A percentile compares a stretch with the other conserved stretches of the same genome.
Evolutionary conservation across 1,284 basidiomycete species (phyloP).

Genomic region (Heterobasidion annosum): DNA sequence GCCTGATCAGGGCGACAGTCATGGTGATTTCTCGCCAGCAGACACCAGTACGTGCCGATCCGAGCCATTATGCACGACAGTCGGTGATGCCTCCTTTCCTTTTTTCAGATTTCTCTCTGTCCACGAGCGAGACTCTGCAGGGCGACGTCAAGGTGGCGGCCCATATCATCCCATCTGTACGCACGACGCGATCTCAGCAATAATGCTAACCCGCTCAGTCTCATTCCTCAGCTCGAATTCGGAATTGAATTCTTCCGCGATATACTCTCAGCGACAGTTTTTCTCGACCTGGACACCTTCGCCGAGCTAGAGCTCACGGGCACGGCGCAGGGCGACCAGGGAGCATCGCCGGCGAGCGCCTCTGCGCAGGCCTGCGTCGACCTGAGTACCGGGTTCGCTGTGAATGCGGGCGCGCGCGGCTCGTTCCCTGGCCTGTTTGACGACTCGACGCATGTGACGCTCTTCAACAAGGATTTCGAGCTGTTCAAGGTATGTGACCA

Average conservation of each 20-base stretch:
- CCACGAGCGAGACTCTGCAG: slow-evolving; percentile 26
- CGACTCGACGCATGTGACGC: slow-evolving; percentile 13
- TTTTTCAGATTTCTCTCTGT: slow-evolving; percentile 27
- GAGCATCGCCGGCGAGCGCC: not conserved
- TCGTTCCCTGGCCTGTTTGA: slow-evolving; percentile 20
- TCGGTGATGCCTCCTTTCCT: no score
- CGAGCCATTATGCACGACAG: no score
- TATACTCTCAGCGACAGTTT: slow-evolving; percentile 23
- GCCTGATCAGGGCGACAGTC: slow-evolving; percentile 12
- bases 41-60: slow-evolving; percentile 1
- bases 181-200: no score
- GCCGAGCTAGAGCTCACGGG: not conserved
- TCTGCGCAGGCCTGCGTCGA: slow-evolving; percentile 17
- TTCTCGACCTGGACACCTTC: slow-evolving; percentile 30
- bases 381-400: slow-evolving; percentile 15
- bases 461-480: slow-evolving; percentile 19
- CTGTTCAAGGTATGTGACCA: slow-evolving; percentile 14
- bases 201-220: no score
- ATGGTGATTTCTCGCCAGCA: slow-evolving; percentile 14
- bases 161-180: slow-evolving; percentile 29
- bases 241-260: slow-evolving; percentile 27
- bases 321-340: not conserved
- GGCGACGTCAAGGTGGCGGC: slow-evolving; percentile 11
- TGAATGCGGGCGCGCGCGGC: slow-evolving; percentile 18
- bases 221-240: slow-evolving; percentile 11